Conservation (phyloP, 768 basidiomycete species). For the Boletus pseudo-olivaceus region DNA sequence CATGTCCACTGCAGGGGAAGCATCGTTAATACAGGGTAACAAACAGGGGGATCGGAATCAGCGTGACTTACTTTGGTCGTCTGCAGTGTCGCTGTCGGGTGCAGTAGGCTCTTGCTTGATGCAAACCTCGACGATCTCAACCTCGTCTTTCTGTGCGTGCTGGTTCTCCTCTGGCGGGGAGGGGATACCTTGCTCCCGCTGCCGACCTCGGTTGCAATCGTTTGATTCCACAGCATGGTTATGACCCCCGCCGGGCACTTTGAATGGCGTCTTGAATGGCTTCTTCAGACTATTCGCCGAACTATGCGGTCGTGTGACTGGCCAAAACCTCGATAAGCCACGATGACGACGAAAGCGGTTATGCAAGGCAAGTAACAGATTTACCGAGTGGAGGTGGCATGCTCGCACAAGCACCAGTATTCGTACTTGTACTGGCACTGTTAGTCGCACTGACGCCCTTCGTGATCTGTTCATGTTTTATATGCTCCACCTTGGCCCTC, state of each 20-base stretch:
- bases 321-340: background rate
- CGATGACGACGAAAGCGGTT: background rate
- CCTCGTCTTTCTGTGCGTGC: background rate
- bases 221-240: slow-evolving; percentile 3
- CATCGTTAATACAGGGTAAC: background rate
- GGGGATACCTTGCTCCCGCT: background rate
- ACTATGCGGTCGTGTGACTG: slow-evolving; percentile 47
- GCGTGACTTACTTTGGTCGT: background rate
- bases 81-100: background rate
- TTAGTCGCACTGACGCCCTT: background rate
- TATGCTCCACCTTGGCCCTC: slow-evolving; percentile 16
- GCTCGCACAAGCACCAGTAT: background rate
- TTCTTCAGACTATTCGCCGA: slow-evolving; percentile 43
- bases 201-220: background rate
- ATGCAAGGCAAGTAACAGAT: background rate
- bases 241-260: slow-evolving; percentile 45
- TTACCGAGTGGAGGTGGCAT: slow-evolving; percentile 26
- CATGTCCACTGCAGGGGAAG: background rate
- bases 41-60: too few relatives aligned
- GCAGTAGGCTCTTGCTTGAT: background rate
- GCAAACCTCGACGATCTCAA: slow-evolving; percentile 12
- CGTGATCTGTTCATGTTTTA: background rate
- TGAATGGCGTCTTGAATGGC: slow-evolving; percentile 49
- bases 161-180: background rate
- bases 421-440: background rate